Evolutionary conservation across 306 rosid species (phyloP).

Genomic region (Canavalia ensiformis): DNA sequence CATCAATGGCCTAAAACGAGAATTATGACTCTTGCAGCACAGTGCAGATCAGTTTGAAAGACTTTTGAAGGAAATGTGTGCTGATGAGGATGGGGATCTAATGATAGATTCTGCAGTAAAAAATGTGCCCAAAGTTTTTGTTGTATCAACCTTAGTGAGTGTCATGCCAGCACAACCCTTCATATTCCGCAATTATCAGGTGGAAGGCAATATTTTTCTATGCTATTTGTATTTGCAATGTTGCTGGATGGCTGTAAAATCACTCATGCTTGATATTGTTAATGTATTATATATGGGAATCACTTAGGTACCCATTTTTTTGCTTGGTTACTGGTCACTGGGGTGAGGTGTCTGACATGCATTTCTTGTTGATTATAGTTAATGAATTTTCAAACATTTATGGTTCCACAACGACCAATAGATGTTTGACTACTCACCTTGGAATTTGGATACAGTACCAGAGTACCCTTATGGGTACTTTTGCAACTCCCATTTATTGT

Average conservation of each 20-base stretch:
- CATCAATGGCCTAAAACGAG: conserved; percentile 44
- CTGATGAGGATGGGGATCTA: conserved; percentile 96
- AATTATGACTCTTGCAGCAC: conserved; percentile 82
- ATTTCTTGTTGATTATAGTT: not conserved
- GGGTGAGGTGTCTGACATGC: not conserved
- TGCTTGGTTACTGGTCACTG: not conserved
- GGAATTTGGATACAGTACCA: not conserved
- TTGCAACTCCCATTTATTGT: not conserved
- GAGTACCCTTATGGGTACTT: not conserved
- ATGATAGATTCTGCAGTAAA: conserved; percentile 93
- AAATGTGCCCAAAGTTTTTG: conserved; percentile 92
- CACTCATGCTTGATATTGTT: conserved; percentile 9
- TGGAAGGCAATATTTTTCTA: conserved; percentile 49
- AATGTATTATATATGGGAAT: not conserved
- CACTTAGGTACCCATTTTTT: not conserved
- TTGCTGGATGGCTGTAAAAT: conserved; percentile 20
- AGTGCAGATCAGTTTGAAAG: conserved; percentile 97
- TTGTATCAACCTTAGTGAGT: conserved; percentile 97
- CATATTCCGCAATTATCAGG: conserved; percentile 98
- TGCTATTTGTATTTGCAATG: conserved; percentile 22
- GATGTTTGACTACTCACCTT: not conserved
- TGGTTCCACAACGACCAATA: not conserved
- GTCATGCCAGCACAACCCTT: conserved; percentile 96
- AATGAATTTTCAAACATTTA: not conserved
- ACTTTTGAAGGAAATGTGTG: conserved; percentile 91